phyloP scores from a whole-genome alignment of 2,329 filamentous ascomycete genomes.

The Corynespora cassiicola region DNA sequence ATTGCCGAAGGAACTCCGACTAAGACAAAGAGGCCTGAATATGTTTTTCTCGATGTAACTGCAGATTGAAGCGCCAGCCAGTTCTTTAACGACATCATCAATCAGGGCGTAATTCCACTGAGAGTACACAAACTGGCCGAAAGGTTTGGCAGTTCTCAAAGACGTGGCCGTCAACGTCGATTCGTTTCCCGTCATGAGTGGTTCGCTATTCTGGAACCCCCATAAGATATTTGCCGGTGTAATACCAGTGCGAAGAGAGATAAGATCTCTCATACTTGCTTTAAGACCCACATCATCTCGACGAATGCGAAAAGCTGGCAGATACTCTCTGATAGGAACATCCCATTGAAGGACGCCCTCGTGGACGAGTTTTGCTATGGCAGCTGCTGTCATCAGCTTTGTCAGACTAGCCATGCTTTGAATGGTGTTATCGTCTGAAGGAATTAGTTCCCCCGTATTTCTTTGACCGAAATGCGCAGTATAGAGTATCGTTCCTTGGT shows the following conservation, averaged over 20 bases:
- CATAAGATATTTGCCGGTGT: slow-evolving; percentile 9
- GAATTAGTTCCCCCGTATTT: neutral
- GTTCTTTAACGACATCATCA: slow-evolving; percentile 1
- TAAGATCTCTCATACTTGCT: slow-evolving; percentile 15
- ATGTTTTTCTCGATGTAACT: slow-evolving; percentile 5
- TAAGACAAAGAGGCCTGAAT: slow-evolving; percentile 6
- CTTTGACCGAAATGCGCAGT: slow-evolving; percentile 14
- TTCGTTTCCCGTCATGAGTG: slow-evolving; percentile 9
- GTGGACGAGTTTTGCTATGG: slow-evolving; percentile 14
- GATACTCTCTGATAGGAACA: slow-evolving; percentile 12
- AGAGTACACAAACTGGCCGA: slow-evolving; percentile 19
- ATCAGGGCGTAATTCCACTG: slow-evolving; percentile 21
- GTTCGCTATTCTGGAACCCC: slow-evolving; percentile 12
- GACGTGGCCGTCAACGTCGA: neutral
- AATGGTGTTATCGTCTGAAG: slow-evolving; percentile 16
- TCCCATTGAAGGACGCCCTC: slow-evolving; percentile 20
- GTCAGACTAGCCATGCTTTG: slow-evolving; percentile 11
- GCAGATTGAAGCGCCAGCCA: slow-evolving; percentile 4
- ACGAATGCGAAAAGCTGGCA: slow-evolving; percentile 11
- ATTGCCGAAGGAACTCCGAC: slow-evolving; percentile 6
- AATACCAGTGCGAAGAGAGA: slow-evolving; percentile 12
- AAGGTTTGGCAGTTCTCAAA: slow-evolving; percentile 8
- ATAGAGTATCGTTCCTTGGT: slow-evolving; percentile 13
- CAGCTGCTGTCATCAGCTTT: slow-evolving; percentile 14
- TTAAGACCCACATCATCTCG: slow-evolving; percentile 16